Base-by-base conservation (phyloP, 2,329 filamentous ascomycete genomes). In the Verticillium zaregamsianum region DNA sequence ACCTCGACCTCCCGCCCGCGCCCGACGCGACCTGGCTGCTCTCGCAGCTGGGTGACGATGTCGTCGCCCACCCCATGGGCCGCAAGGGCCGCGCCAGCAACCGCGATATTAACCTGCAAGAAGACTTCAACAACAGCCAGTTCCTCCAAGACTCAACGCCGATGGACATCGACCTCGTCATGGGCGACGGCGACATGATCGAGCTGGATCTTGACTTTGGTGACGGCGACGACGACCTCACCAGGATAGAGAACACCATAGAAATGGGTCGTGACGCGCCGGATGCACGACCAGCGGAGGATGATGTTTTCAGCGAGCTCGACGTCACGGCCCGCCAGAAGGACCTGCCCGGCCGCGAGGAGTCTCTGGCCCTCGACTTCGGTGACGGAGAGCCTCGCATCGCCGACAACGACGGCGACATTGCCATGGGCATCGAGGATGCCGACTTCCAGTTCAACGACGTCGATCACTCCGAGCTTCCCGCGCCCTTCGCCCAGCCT, bases 211-310 rank as follows among this genome's bases (percentile, higher is more conserved):
- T 94, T 61, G 90, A 92, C 68, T 88, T 93, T 67, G 90, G 90
- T 67, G 81, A 95, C 64, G 88, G 87, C 67, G 80, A 92, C 37
- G 89, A 92, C 66, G 88, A 87, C 67, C 84, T 77, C 23, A 72
- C 67, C 62, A 72, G 76, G 65, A 72, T 76, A 65, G 84, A 86
- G 63, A 78, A 78, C 63, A 95, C 89, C 70, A 88, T 97, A 62
- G 95, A 99, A 88, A 83, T 92, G 68, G 95, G 94, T 71, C 90
- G 94, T 87, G 90, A 96, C 68, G 93, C 91, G 23, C 88, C 91
- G 5, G 82, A 86, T 17, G 81, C 89, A 28, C 82, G 86, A 55
- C 80, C 86, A 2, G 77, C 89, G 23, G 91, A 91, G 66, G 88
- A 91, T 45, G 87, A 91, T 66, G 85, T 93, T 59, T 78, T 89